Evolutionary conservation across 208 protist genomes (phyloP).

Genomic region (Acanthamoeba lenticulata): DNA sequence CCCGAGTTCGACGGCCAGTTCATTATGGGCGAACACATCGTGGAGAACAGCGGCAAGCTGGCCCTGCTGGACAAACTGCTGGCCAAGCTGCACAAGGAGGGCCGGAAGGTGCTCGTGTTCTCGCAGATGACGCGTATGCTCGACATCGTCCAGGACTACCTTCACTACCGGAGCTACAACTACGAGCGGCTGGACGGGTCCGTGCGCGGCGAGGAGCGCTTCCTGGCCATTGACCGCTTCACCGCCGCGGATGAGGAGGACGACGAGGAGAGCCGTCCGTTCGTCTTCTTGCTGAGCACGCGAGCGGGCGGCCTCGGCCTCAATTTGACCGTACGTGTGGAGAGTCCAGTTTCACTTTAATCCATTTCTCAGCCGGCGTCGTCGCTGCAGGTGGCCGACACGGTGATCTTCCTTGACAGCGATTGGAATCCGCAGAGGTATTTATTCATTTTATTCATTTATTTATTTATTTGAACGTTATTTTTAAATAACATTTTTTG

Average conservation of each 20-base stretch:
- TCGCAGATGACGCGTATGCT: constrained; percentile 94
- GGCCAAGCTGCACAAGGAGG: constrained; percentile 85
- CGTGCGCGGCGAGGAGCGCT: constrained; percentile 82
- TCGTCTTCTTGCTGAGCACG: constrained; percentile 96
- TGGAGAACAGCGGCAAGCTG: constrained; percentile 89
- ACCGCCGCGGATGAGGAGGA: constrained; percentile 79
- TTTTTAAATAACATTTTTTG: background rate
- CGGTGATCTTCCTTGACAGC: constrained; percentile 97
- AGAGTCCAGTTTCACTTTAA: background rate
- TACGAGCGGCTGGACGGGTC: constrained; percentile 94
- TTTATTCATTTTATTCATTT: background rate
- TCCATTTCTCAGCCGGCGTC: constrained; percentile 49
- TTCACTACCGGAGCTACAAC: constrained; percentile 83
- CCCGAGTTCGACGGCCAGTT: constrained; percentile 48
- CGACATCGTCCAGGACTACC: constrained; percentile 94
- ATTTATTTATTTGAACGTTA: background rate
- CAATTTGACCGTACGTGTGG: constrained; percentile 92
- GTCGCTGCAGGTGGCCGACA: constrained; percentile 90
- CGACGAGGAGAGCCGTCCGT: constrained; percentile 78
- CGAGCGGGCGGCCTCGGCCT: constrained; percentile 97
- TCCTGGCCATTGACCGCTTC: constrained; percentile 87
- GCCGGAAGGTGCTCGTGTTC: constrained; percentile 95
- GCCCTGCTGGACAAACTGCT: constrained; percentile 93
- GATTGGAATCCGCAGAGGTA: constrained; percentile 89
- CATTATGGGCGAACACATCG: constrained; percentile 71